These are phyloP conservation scores for Abrus pulchellus DNA, from an alignment of 306 rosid species.

Conservation along the genomic window DNA sequence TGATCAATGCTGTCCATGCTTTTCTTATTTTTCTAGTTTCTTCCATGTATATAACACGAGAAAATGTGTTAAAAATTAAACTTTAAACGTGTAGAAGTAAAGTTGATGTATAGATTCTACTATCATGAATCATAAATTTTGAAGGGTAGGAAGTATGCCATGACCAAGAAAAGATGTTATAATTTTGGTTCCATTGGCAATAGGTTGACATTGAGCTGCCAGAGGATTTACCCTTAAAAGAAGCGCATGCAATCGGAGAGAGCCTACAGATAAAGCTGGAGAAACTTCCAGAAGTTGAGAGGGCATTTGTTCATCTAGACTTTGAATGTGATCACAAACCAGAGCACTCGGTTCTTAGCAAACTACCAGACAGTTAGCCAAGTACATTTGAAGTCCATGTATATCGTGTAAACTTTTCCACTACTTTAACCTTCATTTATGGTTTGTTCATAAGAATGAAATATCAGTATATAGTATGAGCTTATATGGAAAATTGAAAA, in stretches of 20 bases:
- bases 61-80: too few species aligned
- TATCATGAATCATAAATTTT: background rate
- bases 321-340: slow-evolving; percentile 93
- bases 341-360: slow-evolving; percentile 72
- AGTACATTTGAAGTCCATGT: background rate
- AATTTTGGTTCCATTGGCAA: slow-evolving; percentile 34
- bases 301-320: slow-evolving; percentile 84
- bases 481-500: too few species aligned
- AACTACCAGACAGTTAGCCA: slow-evolving; percentile 64
- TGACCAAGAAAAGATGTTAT: background rate
- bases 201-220: slow-evolving; percentile 89
- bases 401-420: background rate
- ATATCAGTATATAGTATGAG: too few species aligned
- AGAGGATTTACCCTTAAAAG: slow-evolving; percentile 74
- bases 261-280: slow-evolving; percentile 68
- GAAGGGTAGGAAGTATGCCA: background rate
- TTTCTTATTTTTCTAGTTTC: too few species aligned
- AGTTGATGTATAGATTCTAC: background rate
- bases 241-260: slow-evolving; percentile 83
- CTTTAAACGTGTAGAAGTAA: too few species aligned
- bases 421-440: too few species aligned
- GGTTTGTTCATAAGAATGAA: too few species aligned
- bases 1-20: too few species aligned
- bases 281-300: slow-evolving; percentile 78
- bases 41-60: too few species aligned